Percentiles rank a stretch among this genome's conserved stretches.
phyloP scores from a whole-genome alignment of 2,329 filamentous ascomycete species.

The Leptoxyphium fumago region DNA sequence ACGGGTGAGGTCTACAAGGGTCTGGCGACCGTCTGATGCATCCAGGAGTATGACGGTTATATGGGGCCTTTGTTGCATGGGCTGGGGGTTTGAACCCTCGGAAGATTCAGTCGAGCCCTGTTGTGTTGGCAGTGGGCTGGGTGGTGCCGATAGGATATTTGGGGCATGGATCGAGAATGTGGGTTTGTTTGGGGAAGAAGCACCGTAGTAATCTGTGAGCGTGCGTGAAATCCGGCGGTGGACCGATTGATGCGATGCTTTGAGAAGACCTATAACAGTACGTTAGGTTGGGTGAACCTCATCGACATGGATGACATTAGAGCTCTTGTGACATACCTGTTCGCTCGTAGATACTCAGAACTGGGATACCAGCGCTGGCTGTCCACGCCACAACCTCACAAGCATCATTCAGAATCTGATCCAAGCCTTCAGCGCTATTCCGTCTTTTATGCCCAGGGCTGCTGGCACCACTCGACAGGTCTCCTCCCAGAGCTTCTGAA shows the following conservation, averaged over 20 bases:
- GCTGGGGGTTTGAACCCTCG: conserved; percentile 11
- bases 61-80: conserved; percentile 18
- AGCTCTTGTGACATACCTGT: conserved; percentile 47
- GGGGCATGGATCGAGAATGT: conserved; percentile 59
- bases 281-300: background rate
- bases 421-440: conserved; percentile 59
- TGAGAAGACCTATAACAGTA: conserved; percentile 54
- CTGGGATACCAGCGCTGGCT: conserved; percentile 72
- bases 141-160: conserved; percentile 41
- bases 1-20: conserved; percentile 86
- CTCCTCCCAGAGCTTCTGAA: conserved; percentile 35
- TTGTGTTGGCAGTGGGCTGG: conserved; percentile 34
- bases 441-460: background rate
- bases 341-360: conserved; percentile 81
- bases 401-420: conserved; percentile 75
- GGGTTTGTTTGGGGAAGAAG: conserved; percentile 44
- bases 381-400: conserved; percentile 91
- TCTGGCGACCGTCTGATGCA: conserved; percentile 77
- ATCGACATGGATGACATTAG: background rate
- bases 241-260: conserved; percentile 73
- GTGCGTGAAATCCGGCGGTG: conserved; percentile 68
- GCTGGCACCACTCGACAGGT: background rate
- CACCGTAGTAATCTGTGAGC: conserved; percentile 75
- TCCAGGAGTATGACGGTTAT: conserved; percentile 66
- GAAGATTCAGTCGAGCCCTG: conserved; percentile 22